Evolutionary conservation across 2,329 filamentous ascomycete species (phyloP), one percentile per base, ranked within the genome.

Genomic region (Coniella vitis): DNA sequence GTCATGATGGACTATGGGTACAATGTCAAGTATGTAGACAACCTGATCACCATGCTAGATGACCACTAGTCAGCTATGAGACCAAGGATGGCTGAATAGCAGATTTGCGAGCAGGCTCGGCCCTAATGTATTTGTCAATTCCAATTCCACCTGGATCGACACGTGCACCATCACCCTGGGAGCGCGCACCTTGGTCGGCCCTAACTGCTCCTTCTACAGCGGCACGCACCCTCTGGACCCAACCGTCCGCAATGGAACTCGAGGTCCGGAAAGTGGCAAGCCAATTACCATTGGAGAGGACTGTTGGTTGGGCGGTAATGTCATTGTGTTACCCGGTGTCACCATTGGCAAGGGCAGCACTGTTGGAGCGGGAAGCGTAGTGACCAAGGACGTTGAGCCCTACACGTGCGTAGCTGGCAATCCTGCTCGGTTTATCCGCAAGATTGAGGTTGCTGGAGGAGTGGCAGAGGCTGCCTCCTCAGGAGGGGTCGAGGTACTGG

Each of bases 191-290:
- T 69, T 95, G 21, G 70, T 93, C 37, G 90, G 87, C 0, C 87
- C 90, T 2, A 87, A 88, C 60, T 86, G 89, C 37, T 81, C 74
- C 34, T 78, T 95, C 57, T 95, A 79, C 63, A 79, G 79, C 35
- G 90, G 79, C 2, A 83, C 77, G 0, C 90, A 95, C 65, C 88
- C 89, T 2, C 67, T 90, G 0, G 87, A 94, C 57, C 86, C 87
- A 0, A 74, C 74, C 0, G 56, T 91, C 4, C 79, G 89, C 25
- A 84, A 90, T 59, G 88, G 89, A 1, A 83, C 76, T 1, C 72
- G 77, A 13, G 89, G 89, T 0, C 88, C 88, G 0, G 90, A 95
- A 64, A 60, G 69, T 8, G 90, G 88, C 1, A 81, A 78, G 56
- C 78, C 85, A 9, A 87, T 95, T 53, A 75, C 71, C 31, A 81